These are phyloP conservation scores for Polychytrium aggregatum DNA, from an alignment of 192 early-diverging fungal genomes.

Conservation along the genomic window DNA sequence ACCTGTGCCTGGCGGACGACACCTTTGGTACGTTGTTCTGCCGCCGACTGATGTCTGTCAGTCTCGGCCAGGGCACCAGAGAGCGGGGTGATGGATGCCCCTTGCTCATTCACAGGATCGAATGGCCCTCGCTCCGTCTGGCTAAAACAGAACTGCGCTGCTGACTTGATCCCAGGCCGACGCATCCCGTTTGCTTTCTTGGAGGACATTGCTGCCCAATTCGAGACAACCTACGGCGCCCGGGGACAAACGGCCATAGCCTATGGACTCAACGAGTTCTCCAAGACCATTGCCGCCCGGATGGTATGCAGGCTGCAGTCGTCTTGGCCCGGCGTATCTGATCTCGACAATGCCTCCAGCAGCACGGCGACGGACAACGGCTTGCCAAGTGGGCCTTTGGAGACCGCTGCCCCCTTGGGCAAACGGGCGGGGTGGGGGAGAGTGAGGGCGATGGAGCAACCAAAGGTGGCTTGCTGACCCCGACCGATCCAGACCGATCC, in stretches of 20 bases:
- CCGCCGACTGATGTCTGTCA: not conserved
- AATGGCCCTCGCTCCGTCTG: too few relatives aligned
- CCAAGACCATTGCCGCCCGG: constrained; percentile 62
- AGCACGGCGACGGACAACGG: too few relatives aligned
- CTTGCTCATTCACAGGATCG: too few relatives aligned
- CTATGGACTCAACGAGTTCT: constrained; percentile 75
- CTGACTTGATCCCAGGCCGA: constrained; percentile 33
- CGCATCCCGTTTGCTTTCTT: constrained; percentile 84
- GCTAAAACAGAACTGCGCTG: too few relatives aligned
- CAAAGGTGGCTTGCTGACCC: too few relatives aligned
- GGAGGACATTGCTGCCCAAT: constrained; percentile 62
- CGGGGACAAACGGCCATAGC: constrained; percentile 45
- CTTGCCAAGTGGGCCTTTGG: too few relatives aligned
- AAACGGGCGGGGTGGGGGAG: too few relatives aligned
- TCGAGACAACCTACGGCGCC: constrained; percentile 43
- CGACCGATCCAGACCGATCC: too few relatives aligned
- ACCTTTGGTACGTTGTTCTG: constrained; percentile 42
- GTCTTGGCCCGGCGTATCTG: not conserved
- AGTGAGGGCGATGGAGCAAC: too few relatives aligned
- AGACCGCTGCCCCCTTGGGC: too few relatives aligned
- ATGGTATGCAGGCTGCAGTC: constrained; percentile 60
- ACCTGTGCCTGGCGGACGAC: constrained; percentile 79
- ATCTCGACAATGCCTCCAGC: not conserved
- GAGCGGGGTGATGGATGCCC: too few relatives aligned
- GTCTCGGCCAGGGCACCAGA: too few relatives aligned